These are phyloP conservation scores for Lactuca sativa DNA, from an alignment of 129 eudicot species.

Conservation along the genomic window DNA sequence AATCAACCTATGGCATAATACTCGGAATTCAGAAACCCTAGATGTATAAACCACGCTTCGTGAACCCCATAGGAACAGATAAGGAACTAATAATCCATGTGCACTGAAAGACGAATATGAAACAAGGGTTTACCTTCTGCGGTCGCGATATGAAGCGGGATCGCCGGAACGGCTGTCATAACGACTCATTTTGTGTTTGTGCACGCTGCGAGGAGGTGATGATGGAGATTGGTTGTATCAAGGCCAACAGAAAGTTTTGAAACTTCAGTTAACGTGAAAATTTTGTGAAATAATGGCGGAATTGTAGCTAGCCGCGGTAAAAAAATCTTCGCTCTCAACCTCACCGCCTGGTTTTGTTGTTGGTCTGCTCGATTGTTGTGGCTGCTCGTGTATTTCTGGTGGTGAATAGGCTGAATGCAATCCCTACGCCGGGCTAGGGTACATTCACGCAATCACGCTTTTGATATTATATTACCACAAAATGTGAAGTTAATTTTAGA, in stretches of 20 bases:
- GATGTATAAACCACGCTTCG: not conserved
- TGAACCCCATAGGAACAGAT: not conserved
- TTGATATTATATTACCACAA: not conserved
- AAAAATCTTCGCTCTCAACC: not conserved
- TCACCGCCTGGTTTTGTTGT: slow-evolving; percentile 12
- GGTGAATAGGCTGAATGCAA: not conserved
- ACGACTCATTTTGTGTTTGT: slow-evolving; percentile 53
- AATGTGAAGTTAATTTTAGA: too few relatives aligned
- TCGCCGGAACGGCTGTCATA: slow-evolving; percentile 91
- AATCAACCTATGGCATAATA: not conserved
- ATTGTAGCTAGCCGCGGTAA: not conserved
- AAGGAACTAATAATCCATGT: not conserved
- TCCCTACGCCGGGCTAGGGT: not conserved
- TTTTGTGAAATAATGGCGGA: not conserved
- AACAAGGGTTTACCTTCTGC: slow-evolving; percentile 60
- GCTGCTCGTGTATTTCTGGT: not conserved
- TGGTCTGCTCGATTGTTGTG: not conserved
- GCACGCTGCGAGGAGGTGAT: not conserved
- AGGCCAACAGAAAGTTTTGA: not conserved
- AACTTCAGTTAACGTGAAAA: not conserved
- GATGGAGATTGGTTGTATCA: not conserved
- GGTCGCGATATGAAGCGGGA: slow-evolving; percentile 88
- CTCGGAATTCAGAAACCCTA: not conserved
- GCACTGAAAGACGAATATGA: not conserved
- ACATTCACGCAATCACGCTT: not conserved